Percentiles rank a stretch among this genome's conserved stretches.
Evolutionary conservation across 2,329 filamentous ascomycete species (phyloP).

Genomic region (Apiospora kogelbergensis): DNA sequence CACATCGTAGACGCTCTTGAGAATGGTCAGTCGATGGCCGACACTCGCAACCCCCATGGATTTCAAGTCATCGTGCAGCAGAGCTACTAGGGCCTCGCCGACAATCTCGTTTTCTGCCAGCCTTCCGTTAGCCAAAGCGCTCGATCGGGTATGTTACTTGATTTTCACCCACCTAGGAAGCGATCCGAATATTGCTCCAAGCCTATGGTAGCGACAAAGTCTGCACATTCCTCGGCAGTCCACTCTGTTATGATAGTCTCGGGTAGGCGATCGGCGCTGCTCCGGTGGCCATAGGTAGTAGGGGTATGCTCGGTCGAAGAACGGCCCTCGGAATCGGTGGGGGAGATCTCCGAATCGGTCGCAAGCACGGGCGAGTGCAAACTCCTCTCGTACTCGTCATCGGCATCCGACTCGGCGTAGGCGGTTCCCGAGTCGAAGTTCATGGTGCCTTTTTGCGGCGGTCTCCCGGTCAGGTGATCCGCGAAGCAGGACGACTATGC

Average conservation of each 20-base stretch:
- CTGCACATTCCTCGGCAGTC: constrained; percentile 84
- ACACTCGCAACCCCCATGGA: constrained; percentile 93
- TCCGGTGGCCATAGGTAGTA: constrained; percentile 71
- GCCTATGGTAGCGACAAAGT: constrained; percentile 80
- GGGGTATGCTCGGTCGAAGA: constrained; percentile 74
- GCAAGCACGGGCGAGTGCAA: constrained; percentile 65
- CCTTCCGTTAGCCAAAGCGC: constrained; percentile 8
- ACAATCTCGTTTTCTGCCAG: constrained; percentile 84
- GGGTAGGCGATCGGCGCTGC: constrained; percentile 64
- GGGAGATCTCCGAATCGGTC: constrained; percentile 67
- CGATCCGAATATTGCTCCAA: constrained; percentile 78
- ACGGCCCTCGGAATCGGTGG: constrained; percentile 70
- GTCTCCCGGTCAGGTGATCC: not conserved
- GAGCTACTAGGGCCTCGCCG: constrained; percentile 83
- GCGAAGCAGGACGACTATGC: not conserved
- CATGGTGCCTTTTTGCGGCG: constrained; percentile 39
- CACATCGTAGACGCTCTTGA: constrained; percentile 94
- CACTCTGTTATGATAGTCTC: constrained; percentile 77
- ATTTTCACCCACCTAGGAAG: constrained; percentile 70
- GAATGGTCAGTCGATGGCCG: constrained; percentile 88
- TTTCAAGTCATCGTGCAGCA: constrained; percentile 91
- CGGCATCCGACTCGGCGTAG: constrained; percentile 78
- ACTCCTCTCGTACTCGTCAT: constrained; percentile 80
- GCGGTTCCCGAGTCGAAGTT: constrained; percentile 66
- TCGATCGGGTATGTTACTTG: not conserved